A percentile compares a stretch with the other conserved stretches of the same genome.
Evolutionary conservation across 2,329 filamentous ascomycete species (phyloP).

Genomic region (Aspergillus pseudotamarii): DNA sequence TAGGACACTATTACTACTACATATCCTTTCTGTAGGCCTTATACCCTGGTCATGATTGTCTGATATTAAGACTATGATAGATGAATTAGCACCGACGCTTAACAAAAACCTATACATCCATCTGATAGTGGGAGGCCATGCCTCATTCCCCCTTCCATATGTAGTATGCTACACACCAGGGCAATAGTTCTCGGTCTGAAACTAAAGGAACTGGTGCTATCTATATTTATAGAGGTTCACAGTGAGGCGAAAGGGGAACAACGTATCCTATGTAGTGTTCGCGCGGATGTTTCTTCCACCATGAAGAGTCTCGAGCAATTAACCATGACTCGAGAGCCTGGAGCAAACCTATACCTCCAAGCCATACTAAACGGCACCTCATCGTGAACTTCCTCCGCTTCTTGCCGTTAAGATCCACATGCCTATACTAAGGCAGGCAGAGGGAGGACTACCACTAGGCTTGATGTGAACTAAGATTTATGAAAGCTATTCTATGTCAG

Average conservation of each 20-base stretch:
- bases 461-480: not conserved
- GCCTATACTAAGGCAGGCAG: not conserved
- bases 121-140: not conserved
- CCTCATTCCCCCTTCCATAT: not conserved
- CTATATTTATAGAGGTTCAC: not conserved
- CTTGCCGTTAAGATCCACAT: not conserved
- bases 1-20: not conserved
- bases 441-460: not conserved
- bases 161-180: not conserved
- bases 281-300: not conserved
- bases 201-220: not conserved
- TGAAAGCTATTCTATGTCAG: not conserved
- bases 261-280: not conserved
- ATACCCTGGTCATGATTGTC: not conserved
- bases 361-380: not conserved
- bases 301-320: not conserved
- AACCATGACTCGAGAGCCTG: not conserved
- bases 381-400: not conserved
- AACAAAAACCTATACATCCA: not conserved
- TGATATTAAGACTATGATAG: not conserved
- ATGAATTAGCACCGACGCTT: not conserved
- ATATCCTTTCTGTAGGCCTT: no score
- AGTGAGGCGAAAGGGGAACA: not conserved
- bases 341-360: not conserved
- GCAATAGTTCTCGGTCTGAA: not conserved